Base-by-base conservation (phyloP, 1,284 basidiomycete species). In the Stygiomarasmius scandens region DNA sequence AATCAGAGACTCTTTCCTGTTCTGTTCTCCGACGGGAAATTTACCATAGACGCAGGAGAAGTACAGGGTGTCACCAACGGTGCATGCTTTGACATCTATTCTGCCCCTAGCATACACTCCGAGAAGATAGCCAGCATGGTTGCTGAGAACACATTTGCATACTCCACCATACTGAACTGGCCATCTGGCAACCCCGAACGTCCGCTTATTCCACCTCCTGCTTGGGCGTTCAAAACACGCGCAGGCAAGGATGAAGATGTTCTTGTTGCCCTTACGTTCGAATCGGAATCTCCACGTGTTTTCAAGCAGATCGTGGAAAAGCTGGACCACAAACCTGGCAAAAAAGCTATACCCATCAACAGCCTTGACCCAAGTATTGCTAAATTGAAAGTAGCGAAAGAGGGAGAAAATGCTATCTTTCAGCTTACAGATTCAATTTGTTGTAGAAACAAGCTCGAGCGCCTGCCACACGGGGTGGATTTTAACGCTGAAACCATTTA, bases 1-100 rank as follows among this genome's bases (percentile, higher is more conserved):
- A 32, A 46, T 22, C 60, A 54, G 27, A 34, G 27, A 29, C 38
- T 62, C 14, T 55, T 54, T 38, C 44, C 49, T 20, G 54, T 63
- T 9, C 27, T 20, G 2, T n/a, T 32, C 43, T 12, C 8, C 20
- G 16, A 51, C 49, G 47, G 36, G 6, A 25, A 19, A 29, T 63
- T 59, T 43, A 43, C 44, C 9, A 27, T 65, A 3, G 58, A 65
- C 16, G 64, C 63, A 3, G 65, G 65, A 9, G 50, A 53, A n/a
- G 61, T 56, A 3, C 61, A 65, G 29, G 64, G 65, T 2, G 49
- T 67, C 41, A 59, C 59, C 8, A 22, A 24, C 2, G 58, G 54
- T 20, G 55, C 59, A 2, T n/a, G 43, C 3, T 63, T 62, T 45
- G 51, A 45, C 1, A 52, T 63, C 1, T 60, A 62, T 36, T n/a